These are phyloP conservation scores for Cladorrhinum sp. DNA, from an alignment of 2,329 filamentous ascomycete genomes.

Conservation along the genomic window DNA sequence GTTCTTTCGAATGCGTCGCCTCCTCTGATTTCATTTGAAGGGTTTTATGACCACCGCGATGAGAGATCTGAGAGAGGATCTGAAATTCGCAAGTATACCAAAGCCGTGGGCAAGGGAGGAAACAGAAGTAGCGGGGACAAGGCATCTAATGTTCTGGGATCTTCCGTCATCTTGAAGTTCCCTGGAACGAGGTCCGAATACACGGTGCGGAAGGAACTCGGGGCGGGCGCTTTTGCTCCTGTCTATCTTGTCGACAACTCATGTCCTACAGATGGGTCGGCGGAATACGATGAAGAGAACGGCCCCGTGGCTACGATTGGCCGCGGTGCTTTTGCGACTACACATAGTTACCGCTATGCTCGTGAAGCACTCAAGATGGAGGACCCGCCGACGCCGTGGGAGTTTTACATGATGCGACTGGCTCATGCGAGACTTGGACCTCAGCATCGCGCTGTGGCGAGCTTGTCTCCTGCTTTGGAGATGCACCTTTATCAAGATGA, in stretches of 20 bases:
- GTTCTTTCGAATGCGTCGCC: slow-evolving; percentile 75
- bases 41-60: slow-evolving; percentile 72
- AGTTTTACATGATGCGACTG: slow-evolving; percentile 92
- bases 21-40: slow-evolving; percentile 68
- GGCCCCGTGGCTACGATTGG: slow-evolving; percentile 54
- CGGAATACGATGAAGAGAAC: slow-evolving; percentile 45
- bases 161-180: slow-evolving; percentile 66
- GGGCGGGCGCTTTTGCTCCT: slow-evolving; percentile 89
- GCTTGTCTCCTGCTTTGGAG: slow-evolving; percentile 79
- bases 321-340: slow-evolving; percentile 57
- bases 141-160: slow-evolving; percentile 55
- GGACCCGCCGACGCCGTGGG: slow-evolving; percentile 82
- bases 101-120: slow-evolving; percentile 55
- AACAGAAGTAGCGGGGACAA: slow-evolving; percentile 58
- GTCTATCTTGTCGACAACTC: slow-evolving; percentile 86
- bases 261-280: slow-evolving; percentile 42
- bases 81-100: slow-evolving; percentile 81
- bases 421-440: slow-evolving; percentile 73
- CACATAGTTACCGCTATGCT: slow-evolving; percentile 48
- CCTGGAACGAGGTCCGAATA: slow-evolving; percentile 65
- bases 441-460: slow-evolving; percentile 68
- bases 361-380: slow-evolving; percentile 96
- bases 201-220: slow-evolving; percentile 78
- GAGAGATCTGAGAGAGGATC: slow-evolving; percentile 62
- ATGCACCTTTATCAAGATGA: slow-evolving; percentile 91